Evolutionary conservation across 129 eudicot species (phyloP), one percentile per base, ranked within the genome.

Genomic region (Gnaphalium uliginosum): DNA sequence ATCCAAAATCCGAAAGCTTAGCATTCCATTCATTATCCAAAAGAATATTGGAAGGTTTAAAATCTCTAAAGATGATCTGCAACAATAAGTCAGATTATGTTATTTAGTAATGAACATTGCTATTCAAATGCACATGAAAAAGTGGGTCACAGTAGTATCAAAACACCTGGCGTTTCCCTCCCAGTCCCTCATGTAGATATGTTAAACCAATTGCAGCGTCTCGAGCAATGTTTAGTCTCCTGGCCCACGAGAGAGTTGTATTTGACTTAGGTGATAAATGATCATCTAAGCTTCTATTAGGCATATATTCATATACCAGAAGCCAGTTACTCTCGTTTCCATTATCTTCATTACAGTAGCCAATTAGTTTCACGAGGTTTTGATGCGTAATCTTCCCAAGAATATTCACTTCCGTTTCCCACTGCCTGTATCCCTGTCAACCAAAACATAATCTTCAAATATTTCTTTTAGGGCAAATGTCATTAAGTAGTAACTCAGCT

Each of bases 1-100:
- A 85, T 73, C 98, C 98, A 76, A 90, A 93, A 75, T 93, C 98
- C 2, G 96, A 90, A 51, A 93, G 86, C 85, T 89, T 93, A 15
- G 96, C 98, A 67, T 88, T 93, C 92, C 89, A 85, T 21, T 90
- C 71, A 72, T 78, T 87, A 71, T 93, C 98, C 26, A 93, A 78
- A 26, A 93, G 96, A 81, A 93, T 88, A 71, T 93, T 93, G 15
- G 98, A 90, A 33, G 98, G 89, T 78, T 93, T 93, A 70, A 93
- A 90, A 82, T 93, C 98, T 76, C 98, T 81, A 76, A 88, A 93
- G 79, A 93, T 86, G 72, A 93, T 83, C 98, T 92, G 37, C 79
- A 41, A 27, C 69, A 59, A 5, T 27, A 70, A 79, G 22, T 39
- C 6, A 58, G n/a, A 32, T 24, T 4, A 32, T 9, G 37, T 48